Percentiles rank a stretch among this genome's conserved stretches.
Conservation (phyloP, 306 rosid species). For the Argentina anserina region DNA sequence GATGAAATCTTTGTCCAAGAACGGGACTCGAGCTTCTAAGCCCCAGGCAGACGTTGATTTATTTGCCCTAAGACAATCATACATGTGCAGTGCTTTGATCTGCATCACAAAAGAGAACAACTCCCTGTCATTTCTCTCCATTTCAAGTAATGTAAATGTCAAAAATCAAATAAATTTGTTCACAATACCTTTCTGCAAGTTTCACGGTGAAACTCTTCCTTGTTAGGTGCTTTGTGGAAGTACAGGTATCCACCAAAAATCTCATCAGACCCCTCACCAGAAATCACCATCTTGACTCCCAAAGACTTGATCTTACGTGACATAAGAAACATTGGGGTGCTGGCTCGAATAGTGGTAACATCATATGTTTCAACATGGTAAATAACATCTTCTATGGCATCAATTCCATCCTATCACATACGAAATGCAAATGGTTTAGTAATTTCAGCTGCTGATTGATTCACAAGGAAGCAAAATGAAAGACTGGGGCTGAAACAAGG, state of each 20-base stretch:
- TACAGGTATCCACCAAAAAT: slow-evolving; percentile 91
- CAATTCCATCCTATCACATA: slow-evolving; percentile 74
- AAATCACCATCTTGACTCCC: slow-evolving; percentile 92
- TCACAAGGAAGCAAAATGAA: not conserved
- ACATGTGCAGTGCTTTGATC: slow-evolving; percentile 88
- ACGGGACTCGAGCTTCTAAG: slow-evolving; percentile 89
- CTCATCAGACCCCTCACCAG: slow-evolving; percentile 98
- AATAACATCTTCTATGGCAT: slow-evolving; percentile 93
- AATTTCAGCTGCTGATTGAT: not conserved
- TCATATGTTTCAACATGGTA: slow-evolving; percentile 92
- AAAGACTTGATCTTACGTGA: slow-evolving; percentile 89
- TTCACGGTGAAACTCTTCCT: slow-evolving; percentile 90
- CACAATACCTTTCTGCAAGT: slow-evolving; percentile 80
- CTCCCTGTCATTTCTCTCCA: not conserved
- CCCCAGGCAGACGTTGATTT: slow-evolving; percentile 97
- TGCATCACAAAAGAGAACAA: slow-evolving; percentile 28
- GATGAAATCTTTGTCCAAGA: slow-evolving; percentile 80
- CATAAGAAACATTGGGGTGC: slow-evolving; percentile 98
- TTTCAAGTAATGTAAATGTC: not conserved
- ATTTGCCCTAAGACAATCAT: slow-evolving; percentile 89
- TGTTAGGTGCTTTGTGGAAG: slow-evolving; percentile 98
- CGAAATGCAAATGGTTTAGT: slow-evolving; percentile 5
- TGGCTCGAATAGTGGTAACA: slow-evolving; percentile 91
- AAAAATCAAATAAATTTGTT: not conserved
- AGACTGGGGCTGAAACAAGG: not conserved